These are phyloP conservation scores for Prinsepia uniflora DNA, from an alignment of 306 rosid genomes.

Conservation along the genomic window DNA sequence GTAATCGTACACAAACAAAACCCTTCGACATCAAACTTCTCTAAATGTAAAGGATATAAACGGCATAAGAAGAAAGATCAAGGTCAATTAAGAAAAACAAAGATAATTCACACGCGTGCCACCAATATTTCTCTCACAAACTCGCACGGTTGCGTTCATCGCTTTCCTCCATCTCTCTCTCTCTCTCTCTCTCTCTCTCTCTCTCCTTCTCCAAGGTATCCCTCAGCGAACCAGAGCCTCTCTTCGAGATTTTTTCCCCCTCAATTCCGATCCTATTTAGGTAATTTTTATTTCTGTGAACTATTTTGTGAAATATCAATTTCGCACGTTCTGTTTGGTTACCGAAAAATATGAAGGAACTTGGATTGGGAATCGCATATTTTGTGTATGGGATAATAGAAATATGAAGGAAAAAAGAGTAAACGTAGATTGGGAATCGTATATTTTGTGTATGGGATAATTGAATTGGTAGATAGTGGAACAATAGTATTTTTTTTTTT, in stretches of 20 bases:
- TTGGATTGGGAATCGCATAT: background rate
- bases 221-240: slow-evolving; percentile 17
- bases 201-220: slow-evolving; percentile 21
- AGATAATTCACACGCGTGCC: slow-evolving; percentile 36
- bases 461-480: slow-evolving; percentile 5
- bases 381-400: background rate
- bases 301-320: background rate
- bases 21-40: background rate
- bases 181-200: slow-evolving; percentile 15
- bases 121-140: slow-evolving; percentile 17
- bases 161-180: slow-evolving; percentile 20
- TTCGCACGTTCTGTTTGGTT: slow-evolving; percentile 14
- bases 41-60: background rate
- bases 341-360: slow-evolving; percentile 10
- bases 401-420: background rate
- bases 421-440: background rate
- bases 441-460: background rate
- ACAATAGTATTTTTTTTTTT: background rate
- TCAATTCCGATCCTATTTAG: slow-evolving; percentile 1
- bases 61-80: background rate
- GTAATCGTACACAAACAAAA: slow-evolving; percentile 11
- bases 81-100: slow-evolving; percentile 13
- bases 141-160: slow-evolving; percentile 34
- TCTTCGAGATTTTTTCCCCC: background rate
- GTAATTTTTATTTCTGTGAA: background rate